These are phyloP conservation scores for Aristolochia fimbriata DNA, from an alignment of 164 flowering plant genomes.

Conservation along the genomic window DNA sequence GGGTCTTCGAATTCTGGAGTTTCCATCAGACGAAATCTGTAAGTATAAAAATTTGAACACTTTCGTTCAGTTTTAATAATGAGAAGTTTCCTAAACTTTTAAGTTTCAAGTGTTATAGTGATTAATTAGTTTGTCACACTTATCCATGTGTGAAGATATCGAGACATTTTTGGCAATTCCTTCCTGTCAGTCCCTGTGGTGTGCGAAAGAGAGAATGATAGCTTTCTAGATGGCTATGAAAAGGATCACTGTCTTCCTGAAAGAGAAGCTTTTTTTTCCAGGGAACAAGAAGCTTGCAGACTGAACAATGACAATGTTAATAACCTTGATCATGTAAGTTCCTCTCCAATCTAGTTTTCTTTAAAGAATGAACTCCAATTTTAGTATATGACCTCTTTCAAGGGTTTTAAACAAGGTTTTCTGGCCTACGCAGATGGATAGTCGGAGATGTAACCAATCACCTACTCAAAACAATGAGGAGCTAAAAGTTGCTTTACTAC, in stretches of 20 bases:
- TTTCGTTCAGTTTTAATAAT: no score
- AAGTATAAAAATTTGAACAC: conserved; percentile 14
- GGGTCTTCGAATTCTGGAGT: conserved; percentile 21
- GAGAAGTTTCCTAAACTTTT: no score
- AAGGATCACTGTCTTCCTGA: background rate
- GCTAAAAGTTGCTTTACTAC: conserved; percentile 17
- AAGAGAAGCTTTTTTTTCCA: conserved; percentile 13
- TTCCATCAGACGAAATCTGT: conserved; percentile 31
- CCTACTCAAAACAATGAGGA: conserved; percentile 19
- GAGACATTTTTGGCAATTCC: conserved; percentile 39
- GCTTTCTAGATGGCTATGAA: conserved; percentile 6
- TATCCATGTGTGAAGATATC: conserved; percentile 26
- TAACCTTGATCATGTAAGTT: conserved; percentile 24
- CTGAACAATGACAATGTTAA: conserved; percentile 10
- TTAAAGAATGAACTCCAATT: no score
- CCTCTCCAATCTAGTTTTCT: conserved; percentile 7
- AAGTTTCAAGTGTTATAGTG: background rate
- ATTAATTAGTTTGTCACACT: background rate
- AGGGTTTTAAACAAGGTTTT: background rate
- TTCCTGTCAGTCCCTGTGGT: conserved; percentile 18
- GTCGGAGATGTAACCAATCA: conserved; percentile 18
- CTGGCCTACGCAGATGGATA: conserved; percentile 16
- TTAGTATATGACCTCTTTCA: background rate
- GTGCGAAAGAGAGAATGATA: conserved; percentile 1
- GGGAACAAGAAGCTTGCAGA: conserved; percentile 9